A percentile compares a stretch with the other conserved stretches of the same genome.
phyloP scores from a whole-genome alignment of 2,329 filamentous ascomycete genomes.

The Neonectria faginata region DNA sequence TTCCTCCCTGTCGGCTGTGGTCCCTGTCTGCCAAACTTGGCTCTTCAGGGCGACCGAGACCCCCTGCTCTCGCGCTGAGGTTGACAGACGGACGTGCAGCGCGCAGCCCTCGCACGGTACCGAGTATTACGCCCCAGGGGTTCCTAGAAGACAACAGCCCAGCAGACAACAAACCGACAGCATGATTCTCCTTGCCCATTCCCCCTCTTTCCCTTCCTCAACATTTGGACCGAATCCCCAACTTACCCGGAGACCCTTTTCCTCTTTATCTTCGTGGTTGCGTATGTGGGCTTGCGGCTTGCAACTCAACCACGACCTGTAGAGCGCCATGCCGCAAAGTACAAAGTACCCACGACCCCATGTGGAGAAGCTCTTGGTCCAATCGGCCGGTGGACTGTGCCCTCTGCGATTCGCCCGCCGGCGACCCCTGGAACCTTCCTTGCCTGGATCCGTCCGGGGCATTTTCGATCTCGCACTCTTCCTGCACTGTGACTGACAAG shows the following conservation, averaged over 20 bases:
- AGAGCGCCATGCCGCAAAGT: conserved; percentile 3
- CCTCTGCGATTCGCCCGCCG: conserved; percentile 25
- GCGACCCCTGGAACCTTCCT: conserved; percentile 12
- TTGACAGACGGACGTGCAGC: background rate
- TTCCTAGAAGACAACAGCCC: background rate
- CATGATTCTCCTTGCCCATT: background rate
- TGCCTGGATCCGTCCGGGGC: conserved; percentile 23
- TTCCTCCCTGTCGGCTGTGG: background rate
- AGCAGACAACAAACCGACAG: no score
- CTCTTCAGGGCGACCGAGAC: conserved; percentile 24
- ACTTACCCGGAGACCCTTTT: background rate
- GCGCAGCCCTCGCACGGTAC: background rate
- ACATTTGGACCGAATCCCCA: background rate
- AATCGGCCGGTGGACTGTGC: conserved; percentile 22
- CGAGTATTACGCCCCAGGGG: background rate
- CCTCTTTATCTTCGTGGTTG: conserved; percentile 1
- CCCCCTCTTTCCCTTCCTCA: background rate
- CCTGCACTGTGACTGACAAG: conserved; percentile 23
- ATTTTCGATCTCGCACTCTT: conserved; percentile 30
- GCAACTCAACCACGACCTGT: background rate
- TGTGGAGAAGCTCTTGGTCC: conserved; percentile 12
- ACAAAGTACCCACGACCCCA: background rate
- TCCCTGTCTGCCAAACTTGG: conserved; percentile 13
- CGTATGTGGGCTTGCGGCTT: conserved; percentile 9
- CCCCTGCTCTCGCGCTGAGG: conserved; percentile 1